Evolutionary conservation across 2,329 filamentous ascomycete genomes (phyloP).

Genomic region (Tolypocladium sp.): DNA sequence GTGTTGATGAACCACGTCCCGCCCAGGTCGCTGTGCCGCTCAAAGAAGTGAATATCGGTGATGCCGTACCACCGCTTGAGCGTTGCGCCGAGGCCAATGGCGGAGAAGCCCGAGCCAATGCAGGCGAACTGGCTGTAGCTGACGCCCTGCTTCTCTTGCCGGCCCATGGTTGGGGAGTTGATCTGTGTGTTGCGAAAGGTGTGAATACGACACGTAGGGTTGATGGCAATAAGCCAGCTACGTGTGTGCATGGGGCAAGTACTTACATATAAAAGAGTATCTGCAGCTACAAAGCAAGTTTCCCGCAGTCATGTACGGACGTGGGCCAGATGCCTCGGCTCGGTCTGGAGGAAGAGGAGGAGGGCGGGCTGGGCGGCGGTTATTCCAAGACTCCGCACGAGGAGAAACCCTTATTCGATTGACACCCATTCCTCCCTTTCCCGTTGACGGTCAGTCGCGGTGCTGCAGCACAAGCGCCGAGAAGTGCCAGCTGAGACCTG

Average conservation of each 20-base stretch:
- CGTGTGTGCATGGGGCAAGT: not conserved
- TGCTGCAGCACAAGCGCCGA: not conserved
- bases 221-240: not conserved
- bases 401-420: not conserved
- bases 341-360: not conserved
- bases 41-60: conserved; percentile 52
- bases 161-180: not conserved
- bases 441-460: no score
- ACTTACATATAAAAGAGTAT: not conserved
- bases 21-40: conserved; percentile 46
- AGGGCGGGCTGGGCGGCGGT: not conserved
- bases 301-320: not conserved
- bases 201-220: not conserved
- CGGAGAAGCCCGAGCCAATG: conserved; percentile 54
- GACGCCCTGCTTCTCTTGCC: not conserved
- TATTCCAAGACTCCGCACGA: not conserved
- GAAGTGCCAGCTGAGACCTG: not conserved
- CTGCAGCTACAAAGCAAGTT: not conserved
- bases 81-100: conserved; percentile 50
- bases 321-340: not conserved
- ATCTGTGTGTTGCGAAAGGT: not conserved
- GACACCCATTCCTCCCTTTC: no score
- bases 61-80: conserved; percentile 48
- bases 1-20: conserved; percentile 57
- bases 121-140: conserved; percentile 29